Base-by-base conservation (phyloP, 2,329 filamentous ascomycete species). In the Epichloe uncinata region DNA sequence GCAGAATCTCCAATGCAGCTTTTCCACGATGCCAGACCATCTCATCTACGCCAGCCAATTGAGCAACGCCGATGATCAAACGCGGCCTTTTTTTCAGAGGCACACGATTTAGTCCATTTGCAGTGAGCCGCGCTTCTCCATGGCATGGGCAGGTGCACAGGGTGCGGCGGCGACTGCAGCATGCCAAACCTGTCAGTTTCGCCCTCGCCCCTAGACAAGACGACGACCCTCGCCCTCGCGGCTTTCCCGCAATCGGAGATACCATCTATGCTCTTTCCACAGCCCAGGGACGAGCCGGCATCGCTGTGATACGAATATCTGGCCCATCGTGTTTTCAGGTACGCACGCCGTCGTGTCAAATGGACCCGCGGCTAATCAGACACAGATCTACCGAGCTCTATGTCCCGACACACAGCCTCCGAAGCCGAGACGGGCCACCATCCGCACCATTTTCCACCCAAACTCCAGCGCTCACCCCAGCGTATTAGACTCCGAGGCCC, bases 251-350 rank as follows among this genome's bases (percentile, higher is more conserved):
- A 3, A 47, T 56, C 9, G 61, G 59, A 6, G 74, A 79, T 51
- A 97, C 91, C 1, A 95, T 98, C 48, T 97, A 95, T 65, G 93
- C 93, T 0, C 71, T 97, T 1, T 96, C 91, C 0, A 94, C 90
- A 0, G 88, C 87, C 0, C 73, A 84, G 11, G 93, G 91, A 1
- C 82, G 82, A 62, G 89, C 88, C 42, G 93, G 89, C 1, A 95
- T 98, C 63, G 91, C 91, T 2, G 82, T 97, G 36, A 81, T 97
- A 48, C 81, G 93, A 13, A 74, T 95, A 26, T 96, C 93, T 4
- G 93, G 93, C 0, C 77, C 85, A 30, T 79, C 81, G 42, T 91
- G 85, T 65, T 66, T 78, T 52, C 72, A 82, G 59, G 83, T 87
- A 11, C 7, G 6, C 26, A 34, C 33, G 12, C 7, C 5, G 22